Percentiles rank a stretch among this genome's conserved stretches.
phyloP scores from a whole-genome alignment of 2,329 filamentous ascomycete genomes.

The Rutstroemia sp. region DNA sequence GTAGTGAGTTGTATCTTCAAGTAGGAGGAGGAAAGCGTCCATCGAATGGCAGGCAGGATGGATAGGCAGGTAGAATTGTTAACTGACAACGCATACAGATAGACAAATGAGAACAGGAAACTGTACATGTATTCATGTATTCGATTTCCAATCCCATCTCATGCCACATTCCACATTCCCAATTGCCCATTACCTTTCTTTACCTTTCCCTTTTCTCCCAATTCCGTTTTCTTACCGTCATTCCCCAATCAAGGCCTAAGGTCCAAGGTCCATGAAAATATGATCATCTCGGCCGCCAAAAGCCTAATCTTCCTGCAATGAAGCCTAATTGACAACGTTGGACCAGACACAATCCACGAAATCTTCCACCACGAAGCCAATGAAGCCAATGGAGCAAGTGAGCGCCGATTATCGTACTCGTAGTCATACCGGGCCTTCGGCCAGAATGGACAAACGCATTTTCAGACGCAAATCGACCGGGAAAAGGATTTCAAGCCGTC shows the following conservation, averaged over 20 bases:
- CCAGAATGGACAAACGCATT: too few relatives aligned
- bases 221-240: not conserved
- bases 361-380: not conserved
- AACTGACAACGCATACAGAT: constrained; percentile 10
- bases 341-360: constrained; percentile 6
- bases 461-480: too few relatives aligned
- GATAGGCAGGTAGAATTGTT: not conserved
- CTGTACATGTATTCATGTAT: not conserved
- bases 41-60: not conserved
- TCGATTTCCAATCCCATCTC: not conserved
- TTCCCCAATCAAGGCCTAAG: not conserved
- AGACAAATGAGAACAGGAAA: not conserved
- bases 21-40: not conserved
- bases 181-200: not conserved
- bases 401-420: not conserved
- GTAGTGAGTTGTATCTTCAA: not conserved
- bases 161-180: not conserved
- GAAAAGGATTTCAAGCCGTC: too few relatives aligned
- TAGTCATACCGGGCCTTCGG: not conserved
- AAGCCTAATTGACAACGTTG: constrained; percentile 14
- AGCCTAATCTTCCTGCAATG: constrained; percentile 19
- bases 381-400: not conserved
- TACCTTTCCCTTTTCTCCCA: not conserved
- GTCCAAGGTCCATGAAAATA: not conserved
- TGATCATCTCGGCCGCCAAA: not conserved